Conservation (phyloP, 1,284 basidiomycete genomes). For the Mycosarcoma maydis region DNA sequence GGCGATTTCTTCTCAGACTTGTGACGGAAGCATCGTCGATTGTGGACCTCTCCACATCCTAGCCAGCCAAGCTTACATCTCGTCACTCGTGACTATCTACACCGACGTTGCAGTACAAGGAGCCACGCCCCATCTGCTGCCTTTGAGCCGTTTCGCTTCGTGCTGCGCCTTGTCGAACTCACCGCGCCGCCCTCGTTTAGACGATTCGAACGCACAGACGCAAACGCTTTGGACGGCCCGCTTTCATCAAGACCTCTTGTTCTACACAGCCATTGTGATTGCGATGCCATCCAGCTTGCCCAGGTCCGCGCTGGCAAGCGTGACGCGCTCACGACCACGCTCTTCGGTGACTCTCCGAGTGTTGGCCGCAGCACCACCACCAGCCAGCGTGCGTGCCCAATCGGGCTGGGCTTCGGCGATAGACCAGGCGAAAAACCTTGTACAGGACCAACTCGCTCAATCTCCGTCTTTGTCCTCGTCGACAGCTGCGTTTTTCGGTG, state of each 20-base stretch:
- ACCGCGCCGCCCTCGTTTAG: neutral
- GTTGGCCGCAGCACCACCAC: slow-evolving; percentile 3
- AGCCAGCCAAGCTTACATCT: neutral
- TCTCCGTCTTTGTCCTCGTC: slow-evolving; percentile 19
- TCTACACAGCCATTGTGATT: too few relatives aligned
- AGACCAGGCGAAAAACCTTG: slow-evolving; percentile 44
- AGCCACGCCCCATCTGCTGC: neutral
- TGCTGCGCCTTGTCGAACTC: too few relatives aligned
- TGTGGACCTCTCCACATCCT: neutral
- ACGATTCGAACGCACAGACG: neutral
- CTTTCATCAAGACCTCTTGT: too few relatives aligned
- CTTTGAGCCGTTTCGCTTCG: neutral
- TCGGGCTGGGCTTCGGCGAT: slow-evolving; percentile 45
- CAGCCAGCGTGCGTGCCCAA: slow-evolving; percentile 17
- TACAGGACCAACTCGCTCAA: slow-evolving; percentile 36
- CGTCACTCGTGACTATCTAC: too few relatives aligned
- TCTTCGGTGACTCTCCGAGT: neutral
- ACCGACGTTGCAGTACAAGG: too few relatives aligned
- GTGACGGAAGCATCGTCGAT: neutral
- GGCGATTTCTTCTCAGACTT: too few relatives aligned
- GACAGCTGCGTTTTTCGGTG: slow-evolving; percentile 37
- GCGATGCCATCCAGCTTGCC: slow-evolving; percentile 28
- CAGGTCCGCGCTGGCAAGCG: slow-evolving; percentile 11
- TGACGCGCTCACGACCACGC: slow-evolving; percentile 2
- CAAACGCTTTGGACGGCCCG: too few relatives aligned